Evolutionary conservation across 371 early-diverging fungal genomes (phyloP), one percentile per base, ranked within the genome.

Genomic region (Syncephalastrum sp.): DNA sequence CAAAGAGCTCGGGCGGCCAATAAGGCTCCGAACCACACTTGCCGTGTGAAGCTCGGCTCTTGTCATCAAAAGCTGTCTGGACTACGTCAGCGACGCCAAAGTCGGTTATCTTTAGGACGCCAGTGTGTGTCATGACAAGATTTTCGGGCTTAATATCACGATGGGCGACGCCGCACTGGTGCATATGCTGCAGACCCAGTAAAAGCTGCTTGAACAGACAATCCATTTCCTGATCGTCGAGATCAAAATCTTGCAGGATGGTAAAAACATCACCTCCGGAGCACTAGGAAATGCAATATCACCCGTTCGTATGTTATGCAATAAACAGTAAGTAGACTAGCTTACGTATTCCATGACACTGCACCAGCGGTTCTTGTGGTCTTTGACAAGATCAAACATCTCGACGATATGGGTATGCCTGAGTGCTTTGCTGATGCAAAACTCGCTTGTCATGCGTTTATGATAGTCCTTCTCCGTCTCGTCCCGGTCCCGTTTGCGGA

Each of bases 121-220:
- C 85, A 13, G 64, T 52, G 7, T 72, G 60, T 50, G 83, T 85
- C 58, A 91, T 58, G 48, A 90, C 62, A 8, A 85, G 70, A 55
- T 89, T 91, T 42, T 76, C 76, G 0, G 87, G 88, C 53, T 91
- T 91, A 44, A 91, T 76, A 54, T 91, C 91, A 52, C 93, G 77
- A 58, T 93, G 93, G 16, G 89, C 87, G 7, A 93, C 87, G 8
- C 82, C 83, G 27, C 82, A 64, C 19, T 59, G 52, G 63, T 93
- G 94, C 50, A 93, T 59, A 69, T 92, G 89, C 17, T 81, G 64
- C 17, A 94, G 55, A 0, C 88, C 93, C 16, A 75, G 66, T 24
- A 91, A 52, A 52, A 93, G 74, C 69, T 93, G 93, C 47, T 76
- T 76, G 41, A 76, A 76, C 3, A 67, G 60, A 12, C 67, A 61